Conservation (phyloP, 2,329 filamentous ascomycete species). For the Cryoendolithus antarcticus region DNA sequence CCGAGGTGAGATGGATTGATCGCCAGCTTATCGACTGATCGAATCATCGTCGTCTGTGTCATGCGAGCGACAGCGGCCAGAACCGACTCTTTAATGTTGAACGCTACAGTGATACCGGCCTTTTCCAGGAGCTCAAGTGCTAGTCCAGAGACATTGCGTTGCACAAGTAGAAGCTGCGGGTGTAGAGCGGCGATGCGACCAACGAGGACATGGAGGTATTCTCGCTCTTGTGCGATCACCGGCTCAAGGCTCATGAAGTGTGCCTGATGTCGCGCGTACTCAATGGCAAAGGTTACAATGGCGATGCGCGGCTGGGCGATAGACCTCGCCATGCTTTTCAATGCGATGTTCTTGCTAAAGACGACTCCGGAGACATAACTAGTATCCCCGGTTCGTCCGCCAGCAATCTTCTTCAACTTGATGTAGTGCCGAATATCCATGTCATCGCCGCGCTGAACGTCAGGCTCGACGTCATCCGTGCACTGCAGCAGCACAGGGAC, state of each 20-base stretch:
- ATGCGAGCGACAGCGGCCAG: conserved; percentile 90
- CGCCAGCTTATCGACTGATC: conserved; percentile 86
- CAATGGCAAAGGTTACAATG: conserved; percentile 87
- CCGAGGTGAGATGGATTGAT: conserved; percentile 64
- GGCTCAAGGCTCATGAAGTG: conserved; percentile 98
- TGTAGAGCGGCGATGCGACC: conserved; percentile 77
- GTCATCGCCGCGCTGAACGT: conserved; percentile 79
- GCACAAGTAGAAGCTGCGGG: conserved; percentile 78
- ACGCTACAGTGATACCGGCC: conserved; percentile 82
- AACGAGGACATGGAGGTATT: conserved; percentile 84
- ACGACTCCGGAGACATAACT: conserved; percentile 95
- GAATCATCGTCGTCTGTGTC: conserved; percentile 82
- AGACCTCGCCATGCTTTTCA: conserved; percentile 93
- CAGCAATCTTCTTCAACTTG: conserved; percentile 91
- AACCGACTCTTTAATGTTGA: conserved; percentile 93
- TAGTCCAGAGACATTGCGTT: conserved; percentile 83
- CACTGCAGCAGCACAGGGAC: conserved; percentile 82
- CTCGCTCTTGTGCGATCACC: conserved; percentile 90
- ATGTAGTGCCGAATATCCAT: conserved; percentile 98
- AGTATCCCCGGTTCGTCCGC: conserved; percentile 79
- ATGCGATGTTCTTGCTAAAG: conserved; percentile 89
- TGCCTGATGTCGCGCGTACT: conserved; percentile 83
- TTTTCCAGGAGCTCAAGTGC: conserved; percentile 80
- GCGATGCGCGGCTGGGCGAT: conserved; percentile 77
- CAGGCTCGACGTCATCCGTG: conserved; percentile 87